Percentiles rank a stretch among this genome's conserved stretches.
Evolutionary conservation across 2,329 filamentous ascomycete species (phyloP).

Genomic region (Zarea fungicola): DNA sequence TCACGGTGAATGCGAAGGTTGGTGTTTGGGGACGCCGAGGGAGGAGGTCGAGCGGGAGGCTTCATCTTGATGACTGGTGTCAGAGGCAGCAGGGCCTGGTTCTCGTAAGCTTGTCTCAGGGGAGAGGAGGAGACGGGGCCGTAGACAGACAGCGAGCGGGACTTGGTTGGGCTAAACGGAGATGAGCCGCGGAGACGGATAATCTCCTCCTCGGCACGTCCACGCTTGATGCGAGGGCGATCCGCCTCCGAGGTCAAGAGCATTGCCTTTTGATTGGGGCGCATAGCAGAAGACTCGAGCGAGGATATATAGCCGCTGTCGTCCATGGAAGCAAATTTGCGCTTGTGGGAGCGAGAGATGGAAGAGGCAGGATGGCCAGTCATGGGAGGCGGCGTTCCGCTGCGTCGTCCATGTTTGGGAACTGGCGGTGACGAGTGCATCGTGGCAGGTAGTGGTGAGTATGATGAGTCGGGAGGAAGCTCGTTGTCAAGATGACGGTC

Average conservation of each 20-base stretch:
- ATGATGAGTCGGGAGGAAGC: conserved; percentile 43
- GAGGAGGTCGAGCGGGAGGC: conserved; percentile 47
- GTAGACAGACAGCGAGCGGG: conserved; percentile 47
- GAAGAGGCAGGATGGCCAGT: conserved; percentile 58
- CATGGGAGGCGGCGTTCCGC: conserved; percentile 71
- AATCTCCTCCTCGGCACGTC: conserved; percentile 93
- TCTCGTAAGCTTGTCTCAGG: conserved; percentile 50
- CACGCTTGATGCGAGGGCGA: conserved; percentile 76
- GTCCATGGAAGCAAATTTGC: conserved; percentile 72
- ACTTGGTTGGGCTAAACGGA: conserved; percentile 82
- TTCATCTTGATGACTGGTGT: conserved; percentile 83
- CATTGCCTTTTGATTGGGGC: conserved; percentile 57
- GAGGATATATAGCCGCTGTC: conserved; percentile 98
- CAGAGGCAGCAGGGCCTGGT: conserved; percentile 66
- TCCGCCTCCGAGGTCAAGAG: conserved; percentile 75
- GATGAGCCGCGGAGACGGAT: conserved; percentile 87
- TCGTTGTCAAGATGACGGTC: conserved; percentile 40
- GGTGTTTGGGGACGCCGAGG: conserved; percentile 87
- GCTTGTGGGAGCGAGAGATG: conserved; percentile 63
- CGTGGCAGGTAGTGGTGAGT: conserved; percentile 63
- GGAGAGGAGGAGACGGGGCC: conserved; percentile 63
- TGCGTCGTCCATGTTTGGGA: conserved; percentile 53
- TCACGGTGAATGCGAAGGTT: conserved; percentile 85
- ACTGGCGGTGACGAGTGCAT: conserved; percentile 92
- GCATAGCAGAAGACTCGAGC: conserved; percentile 81